Percentiles rank a stretch among this genome's conserved stretches.
Evolutionary conservation across 495 filamentous ascomycete genomes (phyloP).

Genomic region (Neurospora sp.): DNA sequence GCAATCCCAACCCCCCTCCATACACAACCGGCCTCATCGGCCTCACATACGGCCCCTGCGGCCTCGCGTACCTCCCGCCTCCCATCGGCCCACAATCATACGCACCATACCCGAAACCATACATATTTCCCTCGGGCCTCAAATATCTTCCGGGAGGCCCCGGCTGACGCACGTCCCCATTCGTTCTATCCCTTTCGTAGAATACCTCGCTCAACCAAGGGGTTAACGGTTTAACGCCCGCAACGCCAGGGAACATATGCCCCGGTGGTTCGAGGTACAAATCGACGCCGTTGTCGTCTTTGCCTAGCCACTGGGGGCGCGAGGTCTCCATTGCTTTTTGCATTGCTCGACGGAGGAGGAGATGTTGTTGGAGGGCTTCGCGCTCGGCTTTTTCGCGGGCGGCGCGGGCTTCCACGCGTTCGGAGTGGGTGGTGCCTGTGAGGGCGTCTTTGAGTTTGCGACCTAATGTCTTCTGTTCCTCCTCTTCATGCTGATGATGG

Average conservation of each 20-base stretch:
- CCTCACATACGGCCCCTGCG: conserved; percentile 1
- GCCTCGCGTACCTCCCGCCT: conserved; percentile 11
- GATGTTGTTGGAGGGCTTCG: conserved; percentile 19
- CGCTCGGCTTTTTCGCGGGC: conserved; percentile 7
- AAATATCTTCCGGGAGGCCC: conserved; percentile 12
- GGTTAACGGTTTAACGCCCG: conserved; percentile 1
- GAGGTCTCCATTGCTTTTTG: conserved; percentile 9
- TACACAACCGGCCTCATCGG: neutral
- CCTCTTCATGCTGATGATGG: neutral
- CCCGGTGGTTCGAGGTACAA: conserved; percentile 20
- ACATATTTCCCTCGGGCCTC: conserved; percentile 19
- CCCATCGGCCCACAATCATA: conserved; percentile 10
- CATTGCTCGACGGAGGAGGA: conserved; percentile 12
- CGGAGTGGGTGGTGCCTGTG: conserved; percentile 16
- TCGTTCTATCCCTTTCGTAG: conserved; percentile 7
- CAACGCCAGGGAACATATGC: conserved; percentile 13
- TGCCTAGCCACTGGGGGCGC: conserved; percentile 9
- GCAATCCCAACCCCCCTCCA: neutral
- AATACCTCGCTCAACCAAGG: conserved; percentile 18
- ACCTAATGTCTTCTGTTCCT: neutral
- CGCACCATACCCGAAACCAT: conserved; percentile 18
- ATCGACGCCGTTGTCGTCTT: conserved; percentile 10
- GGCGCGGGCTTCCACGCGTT: conserved; percentile 9
- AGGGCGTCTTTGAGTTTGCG: conserved; percentile 18
- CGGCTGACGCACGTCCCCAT: neutral